These are phyloP conservation scores for Wallacemonas sp. DNA, from an alignment of 208 protist species.

Conservation along the genomic window DNA sequence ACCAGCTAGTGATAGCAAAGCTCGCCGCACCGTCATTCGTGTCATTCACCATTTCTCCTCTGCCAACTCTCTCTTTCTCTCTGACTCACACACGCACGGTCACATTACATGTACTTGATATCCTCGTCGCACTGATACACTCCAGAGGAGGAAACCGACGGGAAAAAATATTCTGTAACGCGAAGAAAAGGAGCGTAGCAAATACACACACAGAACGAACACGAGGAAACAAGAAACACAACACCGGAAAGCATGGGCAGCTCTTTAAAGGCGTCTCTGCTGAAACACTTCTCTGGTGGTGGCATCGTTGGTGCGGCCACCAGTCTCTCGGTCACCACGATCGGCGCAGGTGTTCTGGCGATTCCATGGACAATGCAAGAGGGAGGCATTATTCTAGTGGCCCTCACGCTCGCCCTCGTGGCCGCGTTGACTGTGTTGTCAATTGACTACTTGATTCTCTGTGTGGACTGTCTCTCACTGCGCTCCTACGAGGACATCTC, in stretches of 20 bases:
- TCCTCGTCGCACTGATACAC: no score
- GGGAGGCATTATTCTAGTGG: slow-evolving; percentile 55
- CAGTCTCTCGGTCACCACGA: slow-evolving; percentile 70
- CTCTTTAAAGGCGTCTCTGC: slow-evolving; percentile 9
- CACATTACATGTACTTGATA: no score
- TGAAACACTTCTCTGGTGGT: slow-evolving; percentile 22
- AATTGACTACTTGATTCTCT: slow-evolving; percentile 81
- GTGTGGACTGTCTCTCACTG: slow-evolving; percentile 53
- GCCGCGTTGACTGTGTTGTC: slow-evolving; percentile 58
- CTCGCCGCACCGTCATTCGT: no score
- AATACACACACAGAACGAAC: not conserved
- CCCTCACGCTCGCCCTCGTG: slow-evolving; percentile 41
- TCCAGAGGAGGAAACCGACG: no score
- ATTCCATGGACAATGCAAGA: slow-evolving; percentile 67
- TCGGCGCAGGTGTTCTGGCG: slow-evolving; percentile 67
- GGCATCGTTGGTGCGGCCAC: slow-evolving; percentile 50
- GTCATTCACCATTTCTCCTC: no score
- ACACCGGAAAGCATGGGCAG: not conserved
- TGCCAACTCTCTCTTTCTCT: no score
- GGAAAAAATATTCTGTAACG: no score
- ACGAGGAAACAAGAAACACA: no score
- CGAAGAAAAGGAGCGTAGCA: no score
- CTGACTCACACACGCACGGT: no score
- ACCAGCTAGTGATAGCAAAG: no score
- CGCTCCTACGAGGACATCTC: slow-evolving; percentile 84